Evolutionary conservation across 805 yeast genomes (phyloP), one percentile per base, ranked within the genome.

Genomic region (Kuraishia capsulata): DNA sequence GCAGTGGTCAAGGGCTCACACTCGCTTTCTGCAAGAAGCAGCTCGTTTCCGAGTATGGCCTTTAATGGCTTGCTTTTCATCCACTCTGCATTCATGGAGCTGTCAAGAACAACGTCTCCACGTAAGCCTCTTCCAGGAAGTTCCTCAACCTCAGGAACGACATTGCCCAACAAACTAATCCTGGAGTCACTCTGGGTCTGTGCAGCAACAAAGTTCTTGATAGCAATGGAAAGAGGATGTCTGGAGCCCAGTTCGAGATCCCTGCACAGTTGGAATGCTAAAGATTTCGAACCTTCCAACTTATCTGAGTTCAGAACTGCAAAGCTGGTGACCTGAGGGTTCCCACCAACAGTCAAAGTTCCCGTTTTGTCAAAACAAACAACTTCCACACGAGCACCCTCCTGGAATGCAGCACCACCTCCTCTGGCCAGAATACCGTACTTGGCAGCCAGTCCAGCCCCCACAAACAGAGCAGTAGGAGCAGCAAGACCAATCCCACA

Each of bases 401-500:
- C 86, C 57, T 83, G 88, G 52, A 83, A 81, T 2, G 90, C 87
- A 35, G 76, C 78, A 25, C 92, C 92, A 4, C 92, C 92, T 14
- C 90, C 90, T 45, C 81, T 71, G 1, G 83, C 87, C 29, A 83
- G 62, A 37, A 83, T 76, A 17, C 90, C 92, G 52, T 76, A 60
- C 50, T 77, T 79, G 11, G 92, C 92, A 28, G 89, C 87, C 37
- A 83, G 54, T 0, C 90, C 87, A 14, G 86, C 67, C 2, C 92
- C 92, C 10, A 83, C 87, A 61, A 79, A 81, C 30, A 83, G 54
- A 0, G 92, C 90, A 2, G 90, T 82, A 2, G 92, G 92, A 2
- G 90, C 92, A 19, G 92, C 92, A 18, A 83, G 62, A 2, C 90
- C 92, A 47, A 83, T 73, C 2, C 90, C 94, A 63, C 92, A 83